phyloP scores from a whole-genome alignment of 2,329 filamentous ascomycete genomes.

The Oidium heveae region DNA sequence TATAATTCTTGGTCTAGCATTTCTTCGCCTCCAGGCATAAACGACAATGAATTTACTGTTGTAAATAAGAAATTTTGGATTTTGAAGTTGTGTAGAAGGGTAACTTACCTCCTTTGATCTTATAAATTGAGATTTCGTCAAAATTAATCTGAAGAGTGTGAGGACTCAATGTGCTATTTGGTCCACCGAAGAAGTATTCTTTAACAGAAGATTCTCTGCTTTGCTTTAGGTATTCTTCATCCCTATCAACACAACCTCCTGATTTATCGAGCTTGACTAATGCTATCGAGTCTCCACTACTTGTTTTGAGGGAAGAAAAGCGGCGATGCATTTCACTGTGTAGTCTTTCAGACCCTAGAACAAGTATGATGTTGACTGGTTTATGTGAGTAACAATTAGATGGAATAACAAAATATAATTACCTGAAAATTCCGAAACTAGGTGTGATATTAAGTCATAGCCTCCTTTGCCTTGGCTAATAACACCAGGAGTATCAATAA shows the following conservation, averaged over 20 bases:
- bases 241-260: slow-evolving; percentile 57
- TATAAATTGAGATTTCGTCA: slow-evolving; percentile 47
- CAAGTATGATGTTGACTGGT: slow-evolving; percentile 51
- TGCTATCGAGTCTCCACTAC: slow-evolving; percentile 39
- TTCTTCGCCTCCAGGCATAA: slow-evolving; percentile 13
- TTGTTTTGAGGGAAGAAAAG: slow-evolving; percentile 31
- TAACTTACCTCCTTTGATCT: slow-evolving; percentile 30
- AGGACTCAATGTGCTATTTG: slow-evolving; percentile 53
- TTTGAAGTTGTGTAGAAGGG: background rate
- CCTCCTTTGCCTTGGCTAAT: slow-evolving; percentile 38
- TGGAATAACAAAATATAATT: slow-evolving; percentile 10
- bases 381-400: slow-evolving; percentile 2
- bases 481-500: slow-evolving; percentile 62
- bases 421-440: slow-evolving; percentile 44
- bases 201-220: slow-evolving; percentile 54
- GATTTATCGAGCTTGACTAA: slow-evolving; percentile 65
- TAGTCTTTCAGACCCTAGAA: slow-evolving; percentile 55
- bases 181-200: slow-evolving; percentile 83
- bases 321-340: slow-evolving; percentile 48
- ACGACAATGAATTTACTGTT: slow-evolving; percentile 12
- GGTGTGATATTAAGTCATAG: slow-evolving; percentile 58
- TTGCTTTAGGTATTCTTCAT: slow-evolving; percentile 47
- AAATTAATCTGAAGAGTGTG: slow-evolving; percentile 71
- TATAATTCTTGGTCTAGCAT: slow-evolving; percentile 19
- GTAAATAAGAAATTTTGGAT: slow-evolving; percentile 2